Conservation (phyloP, 805 yeast genomes). For the Ogataea methanolica region DNA sequence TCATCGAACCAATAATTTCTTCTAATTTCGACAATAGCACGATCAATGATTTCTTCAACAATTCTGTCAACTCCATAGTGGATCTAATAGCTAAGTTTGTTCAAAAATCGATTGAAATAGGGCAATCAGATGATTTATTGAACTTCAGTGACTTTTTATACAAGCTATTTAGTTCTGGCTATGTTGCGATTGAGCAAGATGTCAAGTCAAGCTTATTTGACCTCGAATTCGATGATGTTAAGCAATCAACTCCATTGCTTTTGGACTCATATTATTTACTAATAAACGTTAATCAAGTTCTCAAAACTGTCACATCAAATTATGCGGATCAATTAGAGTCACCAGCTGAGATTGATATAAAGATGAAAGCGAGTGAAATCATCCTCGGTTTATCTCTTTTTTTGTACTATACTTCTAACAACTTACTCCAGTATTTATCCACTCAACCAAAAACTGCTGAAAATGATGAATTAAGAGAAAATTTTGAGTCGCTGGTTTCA, state of each 20-base stretch:
- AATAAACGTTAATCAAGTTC: constrained; percentile 14
- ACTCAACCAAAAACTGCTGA: not conserved
- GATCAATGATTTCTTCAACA: constrained; percentile 7
- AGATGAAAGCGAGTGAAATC: constrained; percentile 11
- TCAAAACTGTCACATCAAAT: constrained; percentile 8
- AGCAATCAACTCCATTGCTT: constrained; percentile 15
- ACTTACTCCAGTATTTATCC: constrained; percentile 6
- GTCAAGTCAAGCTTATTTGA: constrained; percentile 8
- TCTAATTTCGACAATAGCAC: not conserved
- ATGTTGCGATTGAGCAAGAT: constrained; percentile 14
- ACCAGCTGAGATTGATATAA: constrained; percentile 6
- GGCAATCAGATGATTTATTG: constrained; percentile 8
- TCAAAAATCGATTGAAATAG: constrained; percentile 1
- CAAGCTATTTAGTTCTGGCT: constrained; percentile 12
- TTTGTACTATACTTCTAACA: constrained; percentile 20
- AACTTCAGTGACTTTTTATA: constrained; percentile 9
- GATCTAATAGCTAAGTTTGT: constrained; percentile 1
- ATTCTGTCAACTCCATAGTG: constrained; percentile 3
- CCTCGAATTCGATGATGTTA: constrained; percentile 2
- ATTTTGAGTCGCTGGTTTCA: constrained; percentile 8
- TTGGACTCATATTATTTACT: constrained; percentile 11
- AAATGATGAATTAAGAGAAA: not conserved
- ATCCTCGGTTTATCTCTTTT: constrained; percentile 19
- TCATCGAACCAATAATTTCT: not conserved
- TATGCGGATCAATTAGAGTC: constrained; percentile 15